Percentiles rank a stretch among this genome's conserved stretches.
Evolutionary conservation across 192 early-diverging fungal species (phyloP).

Genomic region (Funneliformis mosseae): DNA sequence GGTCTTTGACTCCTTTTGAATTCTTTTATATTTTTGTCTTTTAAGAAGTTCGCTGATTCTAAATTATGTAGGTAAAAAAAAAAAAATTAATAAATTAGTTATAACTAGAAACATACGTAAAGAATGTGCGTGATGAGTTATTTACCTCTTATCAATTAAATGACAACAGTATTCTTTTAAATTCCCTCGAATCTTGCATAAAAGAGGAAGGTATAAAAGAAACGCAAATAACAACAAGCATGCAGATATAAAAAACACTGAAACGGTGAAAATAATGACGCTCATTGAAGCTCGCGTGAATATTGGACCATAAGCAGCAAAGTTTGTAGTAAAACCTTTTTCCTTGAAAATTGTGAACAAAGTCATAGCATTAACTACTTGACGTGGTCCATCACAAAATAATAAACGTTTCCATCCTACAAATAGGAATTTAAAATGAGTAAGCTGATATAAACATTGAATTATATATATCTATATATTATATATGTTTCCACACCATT

Average conservation of each 20-base stretch:
- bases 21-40: not conserved
- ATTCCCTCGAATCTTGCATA: constrained; percentile 71
- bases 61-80: not conserved
- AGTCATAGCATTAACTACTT: constrained; percentile 64
- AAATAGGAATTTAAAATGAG: not conserved
- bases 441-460: not conserved
- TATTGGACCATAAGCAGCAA: not conserved
- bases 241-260: constrained; percentile 57
- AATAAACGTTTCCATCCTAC: constrained; percentile 82
- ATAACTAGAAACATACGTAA: not conserved
- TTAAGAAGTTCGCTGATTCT: not conserved
- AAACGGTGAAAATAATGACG: constrained; percentile 56
- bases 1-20: not conserved
- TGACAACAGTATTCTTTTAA: constrained; percentile 83
- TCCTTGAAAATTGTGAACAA: constrained; percentile 42
- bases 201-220: constrained; percentile 68
- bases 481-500: constrained; percentile 14
- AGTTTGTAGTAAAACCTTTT: not conserved
- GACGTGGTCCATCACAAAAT: constrained; percentile 82
- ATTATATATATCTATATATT: not conserved
- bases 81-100: not conserved
- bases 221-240: constrained; percentile 56
- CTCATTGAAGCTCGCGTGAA: not conserved
- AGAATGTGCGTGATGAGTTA: not conserved
- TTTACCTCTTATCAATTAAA: constrained; percentile 78